A percentile compares a stretch with the other conserved stretches of the same genome.
phyloP scores from a whole-genome alignment of 2,329 filamentous ascomycete genomes.

The Ophiostoma ulmi region DNA sequence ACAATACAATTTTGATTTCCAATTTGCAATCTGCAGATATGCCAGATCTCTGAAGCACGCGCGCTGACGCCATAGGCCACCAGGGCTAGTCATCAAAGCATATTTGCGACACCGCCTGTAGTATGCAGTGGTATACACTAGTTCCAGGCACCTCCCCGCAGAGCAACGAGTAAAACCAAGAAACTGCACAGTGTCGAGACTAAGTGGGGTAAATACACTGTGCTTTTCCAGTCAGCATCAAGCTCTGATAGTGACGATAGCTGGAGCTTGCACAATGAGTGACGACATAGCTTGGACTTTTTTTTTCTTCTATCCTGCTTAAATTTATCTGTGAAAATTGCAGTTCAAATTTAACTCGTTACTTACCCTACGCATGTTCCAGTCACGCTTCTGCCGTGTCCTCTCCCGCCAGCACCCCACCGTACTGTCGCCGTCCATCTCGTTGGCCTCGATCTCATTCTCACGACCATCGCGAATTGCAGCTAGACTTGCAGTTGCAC shows the following conservation, averaged over 20 bases:
- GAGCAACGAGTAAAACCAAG: too few relatives aligned
- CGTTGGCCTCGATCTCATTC: constrained; percentile 6
- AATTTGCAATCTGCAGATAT: not conserved
- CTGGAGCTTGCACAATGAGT: not conserved
- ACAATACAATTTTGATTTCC: not conserved
- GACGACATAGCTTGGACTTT: not conserved
- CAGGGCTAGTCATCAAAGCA: not conserved
- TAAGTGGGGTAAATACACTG: not conserved
- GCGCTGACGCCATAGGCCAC: constrained; percentile 7
- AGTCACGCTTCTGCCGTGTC: constrained; percentile 3
- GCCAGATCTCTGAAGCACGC: not conserved
- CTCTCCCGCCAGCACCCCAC: not conserved
- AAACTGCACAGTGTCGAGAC: not conserved
- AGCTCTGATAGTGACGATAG: not conserved
- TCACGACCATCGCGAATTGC: not conserved
- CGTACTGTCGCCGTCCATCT: not conserved
- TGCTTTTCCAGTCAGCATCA: not conserved
- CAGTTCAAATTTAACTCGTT: too few relatives aligned
- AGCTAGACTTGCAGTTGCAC: not conserved
- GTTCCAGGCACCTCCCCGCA: too few relatives aligned
- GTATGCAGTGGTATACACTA: too few relatives aligned
- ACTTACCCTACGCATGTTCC: not conserved
- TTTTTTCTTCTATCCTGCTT: not conserved
- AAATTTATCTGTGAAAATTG: not conserved
- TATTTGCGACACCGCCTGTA: constrained; percentile 3